Evolutionary conservation across 305 asterid species (phyloP), one percentile per base, ranked within the genome.

Genomic region (Fraxinus ornus): DNA sequence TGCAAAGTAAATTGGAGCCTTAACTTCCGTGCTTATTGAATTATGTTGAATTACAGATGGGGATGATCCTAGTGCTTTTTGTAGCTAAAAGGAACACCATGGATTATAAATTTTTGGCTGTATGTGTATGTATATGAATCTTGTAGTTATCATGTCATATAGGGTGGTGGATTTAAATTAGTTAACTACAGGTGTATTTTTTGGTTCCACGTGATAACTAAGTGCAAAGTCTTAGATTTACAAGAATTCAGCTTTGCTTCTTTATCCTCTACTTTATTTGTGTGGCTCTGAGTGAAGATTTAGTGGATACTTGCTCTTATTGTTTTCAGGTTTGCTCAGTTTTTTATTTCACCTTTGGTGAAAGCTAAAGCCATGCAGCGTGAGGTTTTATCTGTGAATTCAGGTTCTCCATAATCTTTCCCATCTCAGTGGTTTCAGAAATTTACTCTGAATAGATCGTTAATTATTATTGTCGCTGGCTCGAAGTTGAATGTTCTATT

Each of bases 341-440:
- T 96, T 90, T 96, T 96, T 62, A 85, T 87, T 79, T 93, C 97
- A 76, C 98, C 97, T 66, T 86, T 94, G 84, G 92, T 93, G 74
- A 94, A 96, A 90, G 94, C 93, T 83, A 97, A 93, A 83, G 99
- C 98, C 84, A 94, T 96, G 99, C 98, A 94, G 78, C 90, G 98
- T 81, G 99, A 96, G 91, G 89, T 96, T 9, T 89, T 90, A 81
- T 97, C 97, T 33, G 99, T 96, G 57, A 95, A 96, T 86, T 96
- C 98, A 86, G 98, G 99, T 96, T 71, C 68, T 85, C 82, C 83
- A 87, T 68, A 83, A 77, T 68, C 44, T 79, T 85, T 83, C 78
- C 35, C 30, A 30, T 74, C 72, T 75, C 36, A 66, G 75, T 35
- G 78, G 5, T 49, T 64, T 36, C 28, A 68, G 21, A 80, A 5